Evolutionary conservation across 2,329 filamentous ascomycete genomes (phyloP).

Genomic region (Biscogniauxia sp.): DNA sequence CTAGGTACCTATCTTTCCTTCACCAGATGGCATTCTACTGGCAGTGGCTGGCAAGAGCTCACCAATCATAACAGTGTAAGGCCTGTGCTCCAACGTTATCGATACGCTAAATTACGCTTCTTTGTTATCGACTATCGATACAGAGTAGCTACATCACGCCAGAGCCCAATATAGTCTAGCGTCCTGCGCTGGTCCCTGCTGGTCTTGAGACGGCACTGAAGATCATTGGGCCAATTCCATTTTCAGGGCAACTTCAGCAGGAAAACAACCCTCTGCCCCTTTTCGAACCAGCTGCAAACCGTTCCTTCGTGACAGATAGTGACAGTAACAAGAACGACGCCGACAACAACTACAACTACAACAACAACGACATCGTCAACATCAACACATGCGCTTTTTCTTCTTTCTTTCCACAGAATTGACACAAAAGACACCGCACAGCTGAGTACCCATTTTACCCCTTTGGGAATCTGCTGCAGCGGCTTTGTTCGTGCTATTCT

Average conservation of each 20-base stretch:
- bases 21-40: not conserved
- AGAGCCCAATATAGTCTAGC: slow-evolving; percentile 10
- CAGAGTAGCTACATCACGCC: not conserved
- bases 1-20: not conserved
- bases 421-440: not conserved
- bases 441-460: not conserved
- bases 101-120: not conserved
- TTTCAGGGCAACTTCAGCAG: slow-evolving; percentile 21
- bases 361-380: not conserved
- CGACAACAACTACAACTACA: slow-evolving; percentile 1
- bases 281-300: slow-evolving; percentile 9
- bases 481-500: slow-evolving; percentile 6
- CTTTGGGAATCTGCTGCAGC: not conserved
- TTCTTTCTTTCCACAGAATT: slow-evolving; percentile 12
- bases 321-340: slow-evolving; percentile 12
- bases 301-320: not conserved
- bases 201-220: slow-evolving; percentile 22
- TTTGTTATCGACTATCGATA: slow-evolving; percentile 2
- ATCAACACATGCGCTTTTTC: slow-evolving; percentile 1
- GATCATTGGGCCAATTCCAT: slow-evolving; percentile 19
- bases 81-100: too few species aligned
- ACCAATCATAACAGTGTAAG: too few species aligned
- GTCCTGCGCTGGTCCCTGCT: slow-evolving; percentile 13
- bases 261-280: slow-evolving; percentile 21
- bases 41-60: not conserved